Percentiles rank a stretch among this genome's conserved stretches.
Conservation (phyloP, 2,329 filamentous ascomycete species). For the Epichloe elymi region DNA sequence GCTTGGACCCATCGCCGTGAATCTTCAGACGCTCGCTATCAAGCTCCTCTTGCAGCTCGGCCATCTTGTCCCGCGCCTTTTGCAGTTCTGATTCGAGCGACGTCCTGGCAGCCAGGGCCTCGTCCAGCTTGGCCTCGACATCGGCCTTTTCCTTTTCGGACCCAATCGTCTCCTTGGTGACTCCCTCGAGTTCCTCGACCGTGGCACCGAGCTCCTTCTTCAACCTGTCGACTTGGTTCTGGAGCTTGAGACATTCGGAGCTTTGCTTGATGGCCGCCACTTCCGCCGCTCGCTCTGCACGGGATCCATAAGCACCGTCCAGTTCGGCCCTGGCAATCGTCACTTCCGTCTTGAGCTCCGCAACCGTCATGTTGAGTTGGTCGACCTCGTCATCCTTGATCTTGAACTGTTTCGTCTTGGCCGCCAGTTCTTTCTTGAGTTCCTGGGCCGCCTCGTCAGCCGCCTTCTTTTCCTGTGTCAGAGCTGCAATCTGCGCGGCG, state of each 20-base stretch:
- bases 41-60: constrained; percentile 36
- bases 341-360: constrained; percentile 48
- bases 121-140: constrained; percentile 26
- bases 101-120: constrained; percentile 18
- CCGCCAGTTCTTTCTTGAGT: constrained; percentile 15
- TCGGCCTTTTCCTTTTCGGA: constrained; percentile 36
- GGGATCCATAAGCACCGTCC: constrained; percentile 46
- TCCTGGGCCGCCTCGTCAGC: constrained; percentile 16
- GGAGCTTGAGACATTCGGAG: constrained; percentile 31
- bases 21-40: constrained; percentile 36
- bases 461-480: constrained; percentile 14
- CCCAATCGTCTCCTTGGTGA: constrained; percentile 37
- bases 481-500: constrained; percentile 14
- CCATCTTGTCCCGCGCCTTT: constrained; percentile 21
- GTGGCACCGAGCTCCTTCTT: constrained; percentile 37
- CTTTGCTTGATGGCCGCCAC: constrained; percentile 39
- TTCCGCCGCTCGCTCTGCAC: constrained; percentile 45
- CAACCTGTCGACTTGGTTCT: constrained; percentile 35
- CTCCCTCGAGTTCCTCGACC: constrained; percentile 38
- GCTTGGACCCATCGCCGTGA: constrained; percentile 18
- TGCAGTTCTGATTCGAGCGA: constrained; percentile 30
- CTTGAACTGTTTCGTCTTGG: constrained; percentile 30
- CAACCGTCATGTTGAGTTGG: constrained; percentile 35
- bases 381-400: constrained; percentile 39
- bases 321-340: constrained; percentile 49